phyloP scores from a whole-genome alignment of 306 rosid genomes.

The Biancaea sappan region DNA sequence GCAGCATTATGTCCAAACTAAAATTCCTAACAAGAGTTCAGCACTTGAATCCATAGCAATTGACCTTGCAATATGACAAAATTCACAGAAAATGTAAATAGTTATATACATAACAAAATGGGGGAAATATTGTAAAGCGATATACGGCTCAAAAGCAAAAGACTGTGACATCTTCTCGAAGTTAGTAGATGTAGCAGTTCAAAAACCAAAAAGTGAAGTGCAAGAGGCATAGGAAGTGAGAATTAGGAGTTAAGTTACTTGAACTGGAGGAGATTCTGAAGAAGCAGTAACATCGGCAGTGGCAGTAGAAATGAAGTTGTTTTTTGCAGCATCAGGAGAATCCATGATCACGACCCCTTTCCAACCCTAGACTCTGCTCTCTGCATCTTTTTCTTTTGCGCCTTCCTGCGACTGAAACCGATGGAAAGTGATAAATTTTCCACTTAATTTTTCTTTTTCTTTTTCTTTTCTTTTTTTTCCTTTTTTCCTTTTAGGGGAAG shows the following conservation, averaged over 20 bases:
- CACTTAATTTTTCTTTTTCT: not conserved
- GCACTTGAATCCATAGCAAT: not conserved
- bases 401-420: conserved; percentile 26
- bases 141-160: not conserved
- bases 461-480: not conserved
- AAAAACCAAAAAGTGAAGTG: not conserved
- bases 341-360: conserved; percentile 40
- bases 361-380: conserved; percentile 26
- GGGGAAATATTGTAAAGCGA: not conserved
- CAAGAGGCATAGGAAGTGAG: not conserved
- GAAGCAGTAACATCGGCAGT: conserved; percentile 19
- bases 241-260: conserved; percentile 30
- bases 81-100: not conserved
- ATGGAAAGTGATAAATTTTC: not conserved
- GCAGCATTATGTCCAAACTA: not conserved
- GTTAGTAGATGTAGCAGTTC: not conserved
- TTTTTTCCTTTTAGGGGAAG: not conserved
- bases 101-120: not conserved
- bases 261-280: conserved; percentile 47
- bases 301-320: conserved; percentile 17
- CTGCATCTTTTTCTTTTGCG: conserved; percentile 36
- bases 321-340: conserved; percentile 41
- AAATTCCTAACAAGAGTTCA: not conserved
- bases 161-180: not conserved
- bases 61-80: not conserved